Percentiles rank a stretch among this genome's conserved stretches.
phyloP scores from a whole-genome alignment of 805 yeast genomes.

The Saccharomycodes ludwigii region DNA sequence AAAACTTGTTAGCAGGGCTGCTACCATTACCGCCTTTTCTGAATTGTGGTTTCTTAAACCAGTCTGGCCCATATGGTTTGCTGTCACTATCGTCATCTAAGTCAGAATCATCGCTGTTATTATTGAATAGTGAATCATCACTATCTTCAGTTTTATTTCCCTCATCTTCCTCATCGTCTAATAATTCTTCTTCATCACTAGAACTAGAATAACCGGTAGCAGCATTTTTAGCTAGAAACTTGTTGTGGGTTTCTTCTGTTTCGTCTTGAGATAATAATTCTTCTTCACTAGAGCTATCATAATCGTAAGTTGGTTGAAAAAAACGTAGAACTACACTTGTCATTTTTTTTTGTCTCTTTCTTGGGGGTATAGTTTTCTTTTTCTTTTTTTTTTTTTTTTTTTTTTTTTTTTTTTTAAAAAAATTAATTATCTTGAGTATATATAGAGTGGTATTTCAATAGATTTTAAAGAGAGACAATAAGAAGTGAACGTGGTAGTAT shows the following conservation, averaged over 20 bases:
- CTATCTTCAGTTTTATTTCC: slow-evolving; percentile 8
- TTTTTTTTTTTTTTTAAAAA: neutral
- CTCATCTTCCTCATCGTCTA: slow-evolving; percentile 20
- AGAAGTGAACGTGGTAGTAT: no score
- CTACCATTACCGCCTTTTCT: slow-evolving; percentile 22
- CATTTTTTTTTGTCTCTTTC: neutral
- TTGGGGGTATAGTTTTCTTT: neutral
- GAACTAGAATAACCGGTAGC: slow-evolving; percentile 20
- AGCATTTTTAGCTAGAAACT: slow-evolving; percentile 18
- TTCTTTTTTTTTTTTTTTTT: neutral
- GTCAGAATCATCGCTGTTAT: slow-evolving; percentile 28
- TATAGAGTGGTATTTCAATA: no score
- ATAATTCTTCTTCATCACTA: slow-evolving; percentile 22
- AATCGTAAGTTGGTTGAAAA: slow-evolving; percentile 47
- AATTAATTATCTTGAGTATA: slow-evolving; percentile 2
- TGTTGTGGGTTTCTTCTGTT: slow-evolving; percentile 16
- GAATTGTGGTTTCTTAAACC: slow-evolving; percentile 30
- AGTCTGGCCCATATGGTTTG: slow-evolving; percentile 31
- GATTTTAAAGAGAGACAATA: no score
- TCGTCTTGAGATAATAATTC: slow-evolving; percentile 23
- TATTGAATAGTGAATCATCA: slow-evolving; percentile 25
- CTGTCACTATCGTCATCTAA: slow-evolving; percentile 32
- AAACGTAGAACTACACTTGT: slow-evolving; percentile 69
- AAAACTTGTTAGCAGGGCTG: slow-evolving; percentile 17
- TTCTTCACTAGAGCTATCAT: slow-evolving; percentile 32